Percentiles rank a stretch among this genome's conserved stretches.
Evolutionary conservation across 2,329 filamentous ascomycete genomes (phyloP).

Genomic region (Pseudocercospora pini-densiflorae): DNA sequence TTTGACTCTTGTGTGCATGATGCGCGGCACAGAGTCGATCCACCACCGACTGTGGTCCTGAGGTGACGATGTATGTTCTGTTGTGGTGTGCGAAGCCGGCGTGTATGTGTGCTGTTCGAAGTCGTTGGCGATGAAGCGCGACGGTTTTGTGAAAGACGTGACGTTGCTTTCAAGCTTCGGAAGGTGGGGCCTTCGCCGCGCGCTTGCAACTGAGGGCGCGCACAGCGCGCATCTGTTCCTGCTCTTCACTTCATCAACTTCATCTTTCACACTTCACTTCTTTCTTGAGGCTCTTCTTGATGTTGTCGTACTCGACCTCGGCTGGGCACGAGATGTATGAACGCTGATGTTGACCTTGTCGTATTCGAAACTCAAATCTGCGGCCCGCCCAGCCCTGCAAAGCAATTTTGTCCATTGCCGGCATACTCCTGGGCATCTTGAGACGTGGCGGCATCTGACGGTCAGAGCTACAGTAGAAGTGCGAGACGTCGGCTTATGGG

Average conservation of each 20-base stretch:
- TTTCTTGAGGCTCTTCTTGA: neutral
- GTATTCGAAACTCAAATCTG: neutral
- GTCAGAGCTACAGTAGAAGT: neutral
- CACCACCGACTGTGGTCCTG: neutral
- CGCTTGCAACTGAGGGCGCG: neutral
- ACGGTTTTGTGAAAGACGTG: neutral
- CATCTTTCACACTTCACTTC: neutral
- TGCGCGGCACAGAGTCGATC: neutral
- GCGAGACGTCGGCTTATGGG: neutral
- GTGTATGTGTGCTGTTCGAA: neutral
- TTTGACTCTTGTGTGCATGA: too few species aligned
- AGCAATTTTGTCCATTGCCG: neutral
- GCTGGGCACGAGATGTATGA: too few species aligned
- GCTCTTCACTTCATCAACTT: neutral
- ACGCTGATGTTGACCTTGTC: too few species aligned
- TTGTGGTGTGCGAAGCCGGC: neutral
- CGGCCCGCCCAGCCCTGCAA: neutral
- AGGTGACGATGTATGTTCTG: neutral
- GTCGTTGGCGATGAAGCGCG: neutral
- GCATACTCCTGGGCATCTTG: neutral
- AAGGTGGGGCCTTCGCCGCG: neutral
- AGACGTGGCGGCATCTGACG: neutral
- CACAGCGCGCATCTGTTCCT: too few species aligned
- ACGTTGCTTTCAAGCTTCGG: neutral
- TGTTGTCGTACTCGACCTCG: neutral